Evolutionary conservation across 352 stramenopile genomes (phyloP).

Genomic region (Phytophthora ohioensis): DNA sequence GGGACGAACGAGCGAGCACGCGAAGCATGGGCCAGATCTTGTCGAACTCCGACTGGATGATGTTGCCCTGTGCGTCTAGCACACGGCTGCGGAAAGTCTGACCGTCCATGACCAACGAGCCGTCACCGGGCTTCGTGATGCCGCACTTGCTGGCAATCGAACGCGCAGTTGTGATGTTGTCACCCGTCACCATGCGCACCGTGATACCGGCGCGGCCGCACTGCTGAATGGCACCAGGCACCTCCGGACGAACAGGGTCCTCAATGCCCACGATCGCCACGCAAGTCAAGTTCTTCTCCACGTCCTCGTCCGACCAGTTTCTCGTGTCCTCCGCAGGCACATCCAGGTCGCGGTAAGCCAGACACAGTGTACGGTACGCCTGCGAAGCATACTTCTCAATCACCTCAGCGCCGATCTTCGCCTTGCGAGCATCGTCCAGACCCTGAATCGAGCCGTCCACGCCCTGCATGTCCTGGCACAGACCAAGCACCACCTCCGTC

Average conservation of each 20-base stretch:
- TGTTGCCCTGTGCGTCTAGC: conserved; percentile 59
- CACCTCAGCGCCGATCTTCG: conserved; percentile 45
- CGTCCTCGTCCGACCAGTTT: conserved; percentile 61
- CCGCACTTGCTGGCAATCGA: conserved; percentile 69
- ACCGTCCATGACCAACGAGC: conserved; percentile 68
- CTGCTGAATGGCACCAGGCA: conserved; percentile 53
- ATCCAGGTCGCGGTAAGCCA: conserved; percentile 82
- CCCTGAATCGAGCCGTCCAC: conserved; percentile 49
- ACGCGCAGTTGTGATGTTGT: conserved; percentile 62
- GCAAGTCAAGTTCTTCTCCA: conserved; percentile 67
- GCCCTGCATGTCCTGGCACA: conserved; percentile 54
- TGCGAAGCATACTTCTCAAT: conserved; percentile 85
- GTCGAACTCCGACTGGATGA: conserved; percentile 74
- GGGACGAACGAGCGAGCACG: conserved; percentile 68
- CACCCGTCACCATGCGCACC: conserved; percentile 68
- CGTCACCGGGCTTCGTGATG: conserved; percentile 55
- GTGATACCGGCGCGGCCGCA: conserved; percentile 58
- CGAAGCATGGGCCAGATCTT: conserved; percentile 76
- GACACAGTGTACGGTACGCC: conserved; percentile 82
- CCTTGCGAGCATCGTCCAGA: conserved; percentile 44
- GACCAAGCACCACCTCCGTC: conserved; percentile 63
- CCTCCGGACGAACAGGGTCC: conserved; percentile 58
- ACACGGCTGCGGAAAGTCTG: conserved; percentile 60
- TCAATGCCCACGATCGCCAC: conserved; percentile 63
- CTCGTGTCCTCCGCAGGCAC: conserved; percentile 39